These are phyloP conservation scores for Chamaenerion angustifolium DNA, from an alignment of 345 rosid species.

Conservation along the genomic window DNA sequence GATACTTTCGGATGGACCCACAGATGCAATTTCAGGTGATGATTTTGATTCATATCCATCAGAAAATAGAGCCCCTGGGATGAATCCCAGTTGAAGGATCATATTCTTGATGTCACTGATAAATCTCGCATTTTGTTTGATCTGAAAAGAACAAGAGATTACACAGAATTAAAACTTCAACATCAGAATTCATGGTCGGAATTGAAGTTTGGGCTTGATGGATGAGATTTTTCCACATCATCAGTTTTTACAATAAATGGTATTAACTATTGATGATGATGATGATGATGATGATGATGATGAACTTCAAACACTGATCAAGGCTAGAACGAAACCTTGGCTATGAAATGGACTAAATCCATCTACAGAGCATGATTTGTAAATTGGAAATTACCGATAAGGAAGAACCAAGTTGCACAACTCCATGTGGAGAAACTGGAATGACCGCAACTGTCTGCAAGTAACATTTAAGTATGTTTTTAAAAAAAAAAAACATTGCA, in stretches of 20 bases:
- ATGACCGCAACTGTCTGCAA: constrained; percentile 75
- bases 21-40: constrained; percentile 2
- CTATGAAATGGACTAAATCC: no score
- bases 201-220: no score
- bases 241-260: no score
- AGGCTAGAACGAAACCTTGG: no score
- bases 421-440: constrained; percentile 76
- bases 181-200: no score
- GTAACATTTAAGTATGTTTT: constrained; percentile 38
- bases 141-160: no score
- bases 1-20: no score
- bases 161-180: background rate
- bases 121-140: constrained; percentile 66
- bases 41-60: constrained; percentile 18
- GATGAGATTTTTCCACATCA: no score
- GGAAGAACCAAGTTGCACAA: constrained; percentile 83
- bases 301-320: no score
- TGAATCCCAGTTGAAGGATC: constrained; percentile 61
- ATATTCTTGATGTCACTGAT: constrained; percentile 62
- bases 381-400: constrained; percentile 33
- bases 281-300: no score
- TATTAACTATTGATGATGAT: no score
- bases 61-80: constrained; percentile 68
- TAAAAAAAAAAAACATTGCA: background rate
- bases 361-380: background rate